These are phyloP conservation scores for Fistulinella staudtii DNA, from an alignment of 1,284 basidiomycete species.

Conservation along the genomic window DNA sequence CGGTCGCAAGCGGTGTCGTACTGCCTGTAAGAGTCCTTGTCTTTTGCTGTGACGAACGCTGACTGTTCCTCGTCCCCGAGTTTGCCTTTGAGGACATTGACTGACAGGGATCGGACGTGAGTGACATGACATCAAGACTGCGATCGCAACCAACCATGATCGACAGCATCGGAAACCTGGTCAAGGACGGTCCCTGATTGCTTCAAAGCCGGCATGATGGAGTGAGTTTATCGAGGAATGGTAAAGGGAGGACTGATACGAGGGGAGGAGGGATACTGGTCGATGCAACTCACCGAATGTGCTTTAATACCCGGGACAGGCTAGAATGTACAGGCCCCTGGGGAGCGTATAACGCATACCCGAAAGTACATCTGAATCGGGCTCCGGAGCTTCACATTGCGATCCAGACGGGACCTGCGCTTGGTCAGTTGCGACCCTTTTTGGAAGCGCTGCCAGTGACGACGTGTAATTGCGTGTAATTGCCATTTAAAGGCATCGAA, in stretches of 20 bases:
- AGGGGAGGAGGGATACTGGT: constrained; percentile 1
- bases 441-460: constrained; percentile 10
- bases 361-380: constrained; percentile 19
- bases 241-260: neutral
- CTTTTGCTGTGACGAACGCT: constrained; percentile 70
- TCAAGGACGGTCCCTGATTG: constrained; percentile 48
- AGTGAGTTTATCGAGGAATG: too few relatives aligned
- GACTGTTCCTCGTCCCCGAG: constrained; percentile 54
- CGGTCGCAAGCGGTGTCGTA: constrained; percentile 81
- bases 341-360: constrained; percentile 4
- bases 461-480: constrained; percentile 9
- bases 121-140: neutral
- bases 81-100: constrained; percentile 63
- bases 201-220: constrained; percentile 25
- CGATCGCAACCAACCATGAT: constrained; percentile 51
- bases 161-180: constrained; percentile 68
- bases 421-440: constrained; percentile 15
- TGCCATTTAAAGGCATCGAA: constrained; percentile 6
- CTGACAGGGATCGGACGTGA: constrained; percentile 37
- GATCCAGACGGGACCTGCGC: constrained; percentile 1
- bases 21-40: constrained; percentile 72
- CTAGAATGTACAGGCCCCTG: too few relatives aligned
- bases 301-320: constrained; percentile 24
- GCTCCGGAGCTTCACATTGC: constrained; percentile 23
- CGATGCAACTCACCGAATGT: too few relatives aligned